Percentiles rank a stretch among this genome's conserved stretches.
Conservation (phyloP, 345 rosid genomes). For the Gossypium anomalum region DNA sequence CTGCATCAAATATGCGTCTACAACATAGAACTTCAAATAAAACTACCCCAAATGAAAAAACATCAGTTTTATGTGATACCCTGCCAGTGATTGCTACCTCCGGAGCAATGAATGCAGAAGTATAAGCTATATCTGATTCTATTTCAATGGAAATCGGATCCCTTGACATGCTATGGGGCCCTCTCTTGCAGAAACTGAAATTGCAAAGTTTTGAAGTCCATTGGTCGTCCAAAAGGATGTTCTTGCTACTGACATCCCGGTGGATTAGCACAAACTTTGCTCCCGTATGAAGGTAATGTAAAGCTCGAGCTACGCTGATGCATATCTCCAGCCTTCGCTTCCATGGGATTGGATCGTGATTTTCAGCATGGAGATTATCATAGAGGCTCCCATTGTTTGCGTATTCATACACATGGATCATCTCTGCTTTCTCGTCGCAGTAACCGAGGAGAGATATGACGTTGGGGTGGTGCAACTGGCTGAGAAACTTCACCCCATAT, state of each 20-base stretch:
- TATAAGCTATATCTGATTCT: too few species aligned
- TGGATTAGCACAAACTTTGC: slow-evolving; percentile 27
- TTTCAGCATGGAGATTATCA: too few species aligned
- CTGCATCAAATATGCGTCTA: too few species aligned
- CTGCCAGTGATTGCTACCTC: background rate
- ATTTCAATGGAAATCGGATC: too few species aligned
- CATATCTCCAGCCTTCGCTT: slow-evolving; percentile 26
- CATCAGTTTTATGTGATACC: too few species aligned
- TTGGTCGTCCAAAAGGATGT: slow-evolving; percentile 23
- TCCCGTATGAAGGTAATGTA: slow-evolving; percentile 9
- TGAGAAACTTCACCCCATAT: background rate
- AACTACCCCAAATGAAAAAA: too few species aligned
- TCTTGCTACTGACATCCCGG: slow-evolving; percentile 27
- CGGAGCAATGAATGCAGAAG: background rate
- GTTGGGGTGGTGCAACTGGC: background rate
- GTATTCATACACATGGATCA: too few species aligned
- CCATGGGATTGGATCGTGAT: slow-evolving; percentile 23
- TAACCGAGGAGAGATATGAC: background rate
- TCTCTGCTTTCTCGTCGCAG: background rate
- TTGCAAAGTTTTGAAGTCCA: slow-evolving; percentile 29
- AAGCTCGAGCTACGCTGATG: slow-evolving; percentile 14
- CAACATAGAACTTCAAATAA: too few species aligned
- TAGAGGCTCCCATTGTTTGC: too few species aligned
- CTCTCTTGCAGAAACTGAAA: too few species aligned
- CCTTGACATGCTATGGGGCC: too few species aligned